These are phyloP conservation scores for Diaporthe australafricana DNA, from an alignment of 2,329 filamentous ascomycete genomes.

Conservation along the genomic window DNA sequence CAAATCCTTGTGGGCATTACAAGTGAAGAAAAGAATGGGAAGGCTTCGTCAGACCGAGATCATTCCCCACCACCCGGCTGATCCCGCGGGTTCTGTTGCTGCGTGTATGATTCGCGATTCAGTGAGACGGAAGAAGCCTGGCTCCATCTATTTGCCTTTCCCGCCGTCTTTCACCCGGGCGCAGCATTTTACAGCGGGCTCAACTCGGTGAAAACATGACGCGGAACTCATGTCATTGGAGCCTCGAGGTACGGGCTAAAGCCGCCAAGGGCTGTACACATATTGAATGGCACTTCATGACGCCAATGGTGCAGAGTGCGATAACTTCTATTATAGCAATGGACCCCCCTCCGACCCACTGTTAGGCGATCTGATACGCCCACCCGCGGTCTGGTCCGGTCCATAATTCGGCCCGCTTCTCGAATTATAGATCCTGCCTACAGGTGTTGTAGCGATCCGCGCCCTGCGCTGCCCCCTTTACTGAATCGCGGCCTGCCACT, in stretches of 20 bases:
- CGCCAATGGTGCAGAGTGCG: neutral
- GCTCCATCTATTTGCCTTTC: slow-evolving; percentile 17
- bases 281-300: neutral
- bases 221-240: slow-evolving; percentile 10
- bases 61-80: neutral
- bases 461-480: slow-evolving; percentile 2
- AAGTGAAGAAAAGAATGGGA: neutral
- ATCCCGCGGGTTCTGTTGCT: neutral
- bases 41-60: neutral
- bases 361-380: slow-evolving; percentile 17
- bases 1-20: neutral
- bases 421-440: neutral
- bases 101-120: neutral
- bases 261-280: neutral
- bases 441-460: neutral
- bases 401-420: slow-evolving; percentile 21
- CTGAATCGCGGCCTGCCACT: slow-evolving; percentile 5
- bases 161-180: neutral
- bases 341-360: neutral
- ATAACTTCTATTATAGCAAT: neutral
- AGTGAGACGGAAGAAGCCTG: slow-evolving; percentile 13
- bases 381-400: slow-evolving; percentile 12
- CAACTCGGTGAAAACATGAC: slow-evolving; percentile 10
- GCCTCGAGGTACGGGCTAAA: neutral
- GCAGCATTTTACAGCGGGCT: neutral